Evolutionary conservation across 805 yeast species (phyloP), one percentile per base, ranked within the genome.

Genomic region (Kodamaea nitidulidarum): DNA sequence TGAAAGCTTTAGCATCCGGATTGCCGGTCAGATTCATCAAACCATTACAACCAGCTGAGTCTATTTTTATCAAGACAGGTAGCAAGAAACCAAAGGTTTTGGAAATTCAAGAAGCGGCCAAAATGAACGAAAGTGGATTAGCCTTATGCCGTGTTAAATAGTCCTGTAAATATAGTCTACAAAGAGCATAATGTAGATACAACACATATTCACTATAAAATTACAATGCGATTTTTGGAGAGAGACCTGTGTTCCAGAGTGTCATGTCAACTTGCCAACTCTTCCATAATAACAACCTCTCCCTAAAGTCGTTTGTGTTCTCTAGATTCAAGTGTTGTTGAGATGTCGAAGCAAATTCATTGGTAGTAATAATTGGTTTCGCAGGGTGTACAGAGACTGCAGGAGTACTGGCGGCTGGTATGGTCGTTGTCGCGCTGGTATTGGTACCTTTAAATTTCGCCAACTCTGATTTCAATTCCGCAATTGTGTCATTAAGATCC

Each of bases 181-280:
- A 15, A 15, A 8, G 22, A 10, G 5, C 4, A 15, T 5, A 4
- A 7, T 10, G 33, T 30, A 30, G 15, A 15, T 28, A n/a, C 5
- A 12, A 15, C 14, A 5, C 11, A 7, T 28, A 10, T 28, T 28
- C 14, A 28, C 17, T 28, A 63, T 22, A 66, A 32, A 4, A 55
- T 14, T 48, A 65, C 25, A 66, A 32, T 4, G 56, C 55, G 3
- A 64, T 55, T 42, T 58, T 61, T 27, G 60, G 58, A n/a, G 56
- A 49, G 25, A 73, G 64, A 1, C 87, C 88, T 12, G 77, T 67
- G 54, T 83, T 73, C 97, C 97, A 90, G 10, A 57, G 51, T 17
- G 86, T 73, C 95, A 90, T 85, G 53, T 90, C 96, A 2, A 88
- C 74, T 53, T 83, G 87, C 88, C 90, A 90, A 35, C 77, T 80